Evolutionary conservation across 2,329 filamentous ascomycete species (phyloP).

Genomic region (Colletotrichum kahawae): DNA sequence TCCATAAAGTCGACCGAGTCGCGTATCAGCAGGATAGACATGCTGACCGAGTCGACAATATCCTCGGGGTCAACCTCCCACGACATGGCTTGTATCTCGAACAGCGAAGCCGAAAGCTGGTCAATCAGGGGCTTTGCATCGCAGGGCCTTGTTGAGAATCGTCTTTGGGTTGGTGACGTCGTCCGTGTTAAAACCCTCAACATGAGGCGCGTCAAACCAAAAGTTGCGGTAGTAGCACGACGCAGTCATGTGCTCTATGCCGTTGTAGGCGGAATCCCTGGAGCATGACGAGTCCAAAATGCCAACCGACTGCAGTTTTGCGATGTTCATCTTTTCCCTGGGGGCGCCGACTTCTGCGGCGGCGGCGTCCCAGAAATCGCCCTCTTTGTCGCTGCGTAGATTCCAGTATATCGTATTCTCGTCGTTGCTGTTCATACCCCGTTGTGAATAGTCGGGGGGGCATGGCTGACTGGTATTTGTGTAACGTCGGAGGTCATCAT

Average conservation of each 20-base stretch:
- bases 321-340: neutral
- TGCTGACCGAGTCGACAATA: too few relatives aligned
- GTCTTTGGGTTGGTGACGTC: neutral
- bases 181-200: neutral
- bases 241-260: neutral
- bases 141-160: neutral
- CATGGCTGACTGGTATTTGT: neutral
- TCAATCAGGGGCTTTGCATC: too few relatives aligned
- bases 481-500: too few relatives aligned
- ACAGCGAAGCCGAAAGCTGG: too few relatives aligned
- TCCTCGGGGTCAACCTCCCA: too few relatives aligned
- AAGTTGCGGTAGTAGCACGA: neutral
- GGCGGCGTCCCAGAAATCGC: neutral
- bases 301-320: neutral
- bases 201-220: neutral
- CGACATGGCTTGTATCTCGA: too few relatives aligned
- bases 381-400: neutral
- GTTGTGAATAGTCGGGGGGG: fast-evolving
- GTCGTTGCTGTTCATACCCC: neutral
- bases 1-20: too few relatives aligned
- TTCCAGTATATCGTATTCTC: neutral
- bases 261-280: neutral
- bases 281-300: neutral
- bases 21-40: too few relatives aligned
- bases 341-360: neutral